phyloP scores from a whole-genome alignment of 495 filamentous ascomycete species.

The Neurospora sublineolata region DNA sequence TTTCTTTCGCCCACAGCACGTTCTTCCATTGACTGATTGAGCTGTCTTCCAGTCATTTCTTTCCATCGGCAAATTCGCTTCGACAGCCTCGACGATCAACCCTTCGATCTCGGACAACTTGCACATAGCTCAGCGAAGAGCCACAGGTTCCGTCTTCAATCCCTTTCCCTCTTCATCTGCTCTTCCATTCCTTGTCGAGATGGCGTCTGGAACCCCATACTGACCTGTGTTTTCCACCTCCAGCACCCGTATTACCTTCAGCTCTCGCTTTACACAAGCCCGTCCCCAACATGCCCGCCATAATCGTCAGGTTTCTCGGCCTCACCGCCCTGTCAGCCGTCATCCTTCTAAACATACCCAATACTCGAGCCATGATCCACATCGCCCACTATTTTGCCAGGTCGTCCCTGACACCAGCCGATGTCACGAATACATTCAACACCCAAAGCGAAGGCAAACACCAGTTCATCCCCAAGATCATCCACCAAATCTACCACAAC shows the following conservation, averaged over 20 bases:
- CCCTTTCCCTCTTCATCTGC: not conserved
- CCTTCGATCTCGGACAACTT: not conserved
- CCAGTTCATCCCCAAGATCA: constrained; percentile 63
- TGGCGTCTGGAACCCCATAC: not conserved
- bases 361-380: not conserved
- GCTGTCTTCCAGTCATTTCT: not conserved
- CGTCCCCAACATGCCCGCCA: not conserved
- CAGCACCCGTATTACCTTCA: too few species aligned
- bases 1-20: not conserved
- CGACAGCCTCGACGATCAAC: not conserved
- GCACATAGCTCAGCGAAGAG: not conserved
- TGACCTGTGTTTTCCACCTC: not conserved
- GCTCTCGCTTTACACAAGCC: not conserved
- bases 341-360: not conserved
- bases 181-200: not conserved
- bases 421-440: constrained; percentile 2
- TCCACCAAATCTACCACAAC: constrained; percentile 79
- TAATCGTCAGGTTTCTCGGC: not conserved
- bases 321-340: not conserved
- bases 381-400: constrained; percentile 3
- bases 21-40: not conserved
- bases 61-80: not conserved
- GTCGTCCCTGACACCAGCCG: not conserved
- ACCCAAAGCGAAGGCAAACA: not conserved
- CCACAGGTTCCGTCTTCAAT: not conserved